Evolutionary conservation across 2,329 filamentous ascomycete genomes (phyloP), one percentile per base, ranked within the genome.

Genomic region (Paracoccidioides brasiliensis): DNA sequence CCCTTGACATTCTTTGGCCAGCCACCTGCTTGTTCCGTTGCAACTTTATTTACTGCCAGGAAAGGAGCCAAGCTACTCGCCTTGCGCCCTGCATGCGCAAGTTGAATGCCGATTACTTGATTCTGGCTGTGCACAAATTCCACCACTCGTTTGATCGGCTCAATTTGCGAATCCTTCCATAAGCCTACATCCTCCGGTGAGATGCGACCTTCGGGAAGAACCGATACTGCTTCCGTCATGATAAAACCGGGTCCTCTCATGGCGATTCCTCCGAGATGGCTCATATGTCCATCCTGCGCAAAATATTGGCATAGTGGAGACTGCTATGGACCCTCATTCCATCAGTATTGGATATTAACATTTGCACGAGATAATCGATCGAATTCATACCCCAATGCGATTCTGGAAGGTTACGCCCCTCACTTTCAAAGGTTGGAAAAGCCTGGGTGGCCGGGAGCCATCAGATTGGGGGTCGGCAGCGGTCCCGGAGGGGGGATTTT

Each of bases 121-220:
- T 76, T 77, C 68, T 91, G 59, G 48, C 59, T 60, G 55, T 66
- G 66, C 2, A 61, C 64, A 46, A 66, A 67, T 44, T 67, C 65
- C 41, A 66, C 64, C n/a, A 67, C 61, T 4, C 62, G 59, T 43
- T 59, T 56, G 35, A 66, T 42, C 1, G 65, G 64, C 35, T 60
- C 58, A 58, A 90, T 84, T 69, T 96, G 90, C 38, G 79, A 82
- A 68, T 95, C 90, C 59, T 85, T 78, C 90, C 90, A 96, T 6
- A 96, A 72, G 0, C 90, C 89, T 10, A 75, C 72, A 67, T 91
- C 87, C 67, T 90, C 78, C 1, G 89, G 87, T 1, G 84, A 84
- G 73, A 94, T 93, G 56, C 89, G 80, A 22, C 89, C 89, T 63
- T 88, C 82, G 8, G 86, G 72, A n/a, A 81, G 75, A 0, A 94